A percentile compares a stretch with the other conserved stretches of the same genome.
phyloP scores from a whole-genome alignment of 495 filamentous ascomycete species.

The Tuber calosporum region DNA sequence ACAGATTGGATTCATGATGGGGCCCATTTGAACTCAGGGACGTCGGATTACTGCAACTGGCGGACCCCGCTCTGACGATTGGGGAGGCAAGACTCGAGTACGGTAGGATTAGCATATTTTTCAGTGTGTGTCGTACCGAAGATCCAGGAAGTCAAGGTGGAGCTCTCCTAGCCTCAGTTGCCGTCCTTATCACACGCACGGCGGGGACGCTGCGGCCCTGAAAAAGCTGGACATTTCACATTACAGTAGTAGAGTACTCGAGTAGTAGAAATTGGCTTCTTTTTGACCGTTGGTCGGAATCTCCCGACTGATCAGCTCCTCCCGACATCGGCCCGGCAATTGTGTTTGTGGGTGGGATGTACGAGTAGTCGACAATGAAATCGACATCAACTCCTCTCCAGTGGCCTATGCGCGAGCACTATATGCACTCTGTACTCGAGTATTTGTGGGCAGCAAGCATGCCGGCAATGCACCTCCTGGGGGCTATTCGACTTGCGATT shows the following conservation, averaged over 20 bases:
- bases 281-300: background rate
- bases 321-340: conserved; percentile 2
- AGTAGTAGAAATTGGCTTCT: background rate
- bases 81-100: background rate
- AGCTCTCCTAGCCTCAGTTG: background rate
- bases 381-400: background rate
- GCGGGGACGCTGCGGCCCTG: background rate
- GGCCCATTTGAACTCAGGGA: background rate
- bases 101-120: too few relatives aligned
- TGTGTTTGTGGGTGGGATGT: background rate
- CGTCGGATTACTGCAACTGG: conserved; percentile 2
- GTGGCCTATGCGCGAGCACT: background rate
- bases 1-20: background rate
- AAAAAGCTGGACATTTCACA: conserved; percentile 2
- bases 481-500: background rate
- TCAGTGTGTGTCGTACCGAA: background rate
- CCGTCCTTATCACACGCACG: background rate
- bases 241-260: too few relatives aligned
- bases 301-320: background rate
- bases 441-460: background rate
- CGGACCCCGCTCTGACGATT: background rate
- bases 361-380: background rate
- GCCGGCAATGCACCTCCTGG: background rate
- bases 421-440: background rate
- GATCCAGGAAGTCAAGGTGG: background rate